Percentiles rank a stretch among this genome's conserved stretches.
phyloP scores from a whole-genome alignment of 768 basidiomycete species.

The Leccinum subtestaceum region DNA sequence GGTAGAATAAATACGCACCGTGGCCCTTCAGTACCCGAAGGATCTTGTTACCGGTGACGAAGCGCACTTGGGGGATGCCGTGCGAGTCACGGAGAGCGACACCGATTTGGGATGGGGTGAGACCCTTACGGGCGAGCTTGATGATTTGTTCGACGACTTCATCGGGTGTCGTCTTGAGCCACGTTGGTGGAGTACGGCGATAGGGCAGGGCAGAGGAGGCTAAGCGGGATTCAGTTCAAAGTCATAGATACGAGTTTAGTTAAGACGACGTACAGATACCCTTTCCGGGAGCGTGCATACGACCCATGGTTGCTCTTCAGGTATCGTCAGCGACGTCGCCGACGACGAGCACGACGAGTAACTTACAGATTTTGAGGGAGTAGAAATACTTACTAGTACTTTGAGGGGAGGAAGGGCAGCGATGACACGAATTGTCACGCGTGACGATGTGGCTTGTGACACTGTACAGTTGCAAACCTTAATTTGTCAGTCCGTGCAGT shows the following conservation, averaged over 20 bases:
- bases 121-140: conserved; percentile 97
- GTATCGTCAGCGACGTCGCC: conserved; percentile 10
- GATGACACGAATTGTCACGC: conserved; percentile 29
- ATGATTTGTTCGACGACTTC: conserved; percentile 95
- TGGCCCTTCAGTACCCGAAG: conserved; percentile 94
- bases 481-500: conserved; percentile 35
- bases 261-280: conserved; percentile 82
- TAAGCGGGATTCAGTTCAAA: conserved; percentile 37
- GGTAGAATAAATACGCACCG: conserved; percentile 50
- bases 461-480: conserved; percentile 67
- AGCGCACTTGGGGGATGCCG: conserved; percentile 97
- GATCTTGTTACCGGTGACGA: conserved; percentile 99
- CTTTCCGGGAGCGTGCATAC: conserved; percentile 99
- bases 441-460: conserved; percentile 33
- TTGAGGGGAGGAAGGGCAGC: conserved; percentile 10
- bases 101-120: conserved; percentile 97
- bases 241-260: neutral
- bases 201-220: conserved; percentile 94
- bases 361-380: conserved; percentile 36
- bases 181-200: conserved; percentile 89
- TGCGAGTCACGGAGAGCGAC: conserved; percentile 97
- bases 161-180: conserved; percentile 95
- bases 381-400: neutral
- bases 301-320: conserved; percentile 70
- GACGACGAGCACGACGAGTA: conserved; percentile 16